Evolutionary conservation across 2,329 filamentous ascomycete genomes (phyloP), one percentile per base, ranked within the genome.

Genomic region (Piedraia hortae): DNA sequence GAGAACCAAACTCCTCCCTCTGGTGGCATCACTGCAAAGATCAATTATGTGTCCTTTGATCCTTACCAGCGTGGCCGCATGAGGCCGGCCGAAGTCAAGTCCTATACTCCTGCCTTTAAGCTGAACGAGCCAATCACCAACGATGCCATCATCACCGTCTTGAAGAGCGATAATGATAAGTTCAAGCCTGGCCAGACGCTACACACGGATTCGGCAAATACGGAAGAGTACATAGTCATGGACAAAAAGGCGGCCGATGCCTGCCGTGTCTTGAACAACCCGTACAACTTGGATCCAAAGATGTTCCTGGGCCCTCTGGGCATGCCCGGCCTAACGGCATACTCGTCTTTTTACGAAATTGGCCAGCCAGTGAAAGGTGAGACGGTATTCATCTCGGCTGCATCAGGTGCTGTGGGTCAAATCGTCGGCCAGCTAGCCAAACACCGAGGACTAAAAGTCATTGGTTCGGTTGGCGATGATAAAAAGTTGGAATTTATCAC

Each of bases 61-160:
- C 77, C 77, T 2, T 89, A 88, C 51, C 63, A 73, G 53, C 70
- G 78, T 26, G 71, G 70, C 28, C 61, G 62, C 33, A 80, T 89
- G 71, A 66, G 74, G 21, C 46, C 54, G 21, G 39, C 70, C 4
- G 43, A 51, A 16, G 36, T 48, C 39, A 62, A 70, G 47, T 77
- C 71, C 6, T 85, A 78, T 51, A 42, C 53, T 11, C 52, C 66
- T 2, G 45, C 68, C 2, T 75, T 65, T 37, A 41, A 53, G 9
- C 43, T 73, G 20, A 54, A 56, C 40, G 46, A 59, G 34, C 61
- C 73, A 30, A 59, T 89, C 30, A 48, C 46, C 32, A 80, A 67
- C 46, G 44, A 45, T 32, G 54, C 51, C 23, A 53, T 88, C 32
- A 56, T 61, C 32, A 66, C 63, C 38, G 65, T 89, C 12, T 36